Conservation (phyloP, 805 yeast genomes). For the Lipomyces lipofer region DNA sequence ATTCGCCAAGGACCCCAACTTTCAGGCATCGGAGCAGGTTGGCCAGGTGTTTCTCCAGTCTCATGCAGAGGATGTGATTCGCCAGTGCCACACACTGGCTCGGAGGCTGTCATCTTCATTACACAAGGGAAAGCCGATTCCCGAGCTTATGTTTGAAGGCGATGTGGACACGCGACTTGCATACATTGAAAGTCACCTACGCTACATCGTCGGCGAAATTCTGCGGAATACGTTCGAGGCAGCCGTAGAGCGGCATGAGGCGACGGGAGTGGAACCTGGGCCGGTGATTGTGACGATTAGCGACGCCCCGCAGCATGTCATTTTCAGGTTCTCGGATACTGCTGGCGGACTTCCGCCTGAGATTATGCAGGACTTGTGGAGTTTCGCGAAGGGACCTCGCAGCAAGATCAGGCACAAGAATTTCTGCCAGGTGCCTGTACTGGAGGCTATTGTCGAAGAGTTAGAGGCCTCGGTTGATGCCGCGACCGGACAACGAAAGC, state of each 20-base stretch:
- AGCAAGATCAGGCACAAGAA: constrained; percentile 35
- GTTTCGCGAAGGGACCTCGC: constrained; percentile 50
- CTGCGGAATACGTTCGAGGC: constrained; percentile 84
- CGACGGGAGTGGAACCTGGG: constrained; percentile 8
- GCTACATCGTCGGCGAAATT: constrained; percentile 83
- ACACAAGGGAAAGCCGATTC: constrained; percentile 62
- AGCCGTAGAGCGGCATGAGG: constrained; percentile 55
- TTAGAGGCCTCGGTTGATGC: constrained; percentile 29
- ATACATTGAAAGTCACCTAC: constrained; percentile 82
- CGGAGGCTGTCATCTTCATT: constrained; percentile 50
- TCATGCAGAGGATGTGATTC: constrained; percentile 66
- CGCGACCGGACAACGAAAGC: constrained; percentile 54
- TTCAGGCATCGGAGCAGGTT: constrained; percentile 41
- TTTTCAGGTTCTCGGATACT: constrained; percentile 79
- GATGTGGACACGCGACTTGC: constrained; percentile 65
- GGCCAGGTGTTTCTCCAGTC: constrained; percentile 85
- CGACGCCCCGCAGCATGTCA: constrained; percentile 62
- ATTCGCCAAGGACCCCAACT: constrained; percentile 52
- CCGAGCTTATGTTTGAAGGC: constrained; percentile 76
- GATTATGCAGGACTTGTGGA: constrained; percentile 70
- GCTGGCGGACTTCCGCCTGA: constrained; percentile 82
- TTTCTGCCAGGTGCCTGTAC: constrained; percentile 37
- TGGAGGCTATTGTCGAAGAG: constrained; percentile 39
- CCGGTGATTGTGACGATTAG: constrained; percentile 78
- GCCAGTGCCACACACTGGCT: constrained; percentile 55